Conservation (phyloP, 306 rosid species). For the Ochetophila trinervis region DNA sequence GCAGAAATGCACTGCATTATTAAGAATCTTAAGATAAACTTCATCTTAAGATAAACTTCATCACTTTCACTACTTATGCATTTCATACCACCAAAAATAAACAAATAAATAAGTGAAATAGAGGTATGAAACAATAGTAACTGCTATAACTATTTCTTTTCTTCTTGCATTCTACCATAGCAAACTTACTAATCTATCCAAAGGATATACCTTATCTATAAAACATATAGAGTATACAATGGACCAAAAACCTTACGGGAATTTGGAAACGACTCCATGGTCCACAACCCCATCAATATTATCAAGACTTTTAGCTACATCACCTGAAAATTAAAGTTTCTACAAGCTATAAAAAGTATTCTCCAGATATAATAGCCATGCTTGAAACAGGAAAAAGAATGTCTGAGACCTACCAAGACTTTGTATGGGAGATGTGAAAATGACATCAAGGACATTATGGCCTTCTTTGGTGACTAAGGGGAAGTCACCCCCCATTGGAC, state of each 20-base stretch:
- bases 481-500: slow-evolving; percentile 73
- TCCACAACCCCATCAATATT: slow-evolving; percentile 61
- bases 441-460: slow-evolving; percentile 77
- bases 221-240: slow-evolving; percentile 17
- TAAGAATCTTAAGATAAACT: no score
- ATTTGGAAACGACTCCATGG: slow-evolving; percentile 71
- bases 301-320: slow-evolving; percentile 60
- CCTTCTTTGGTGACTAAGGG: slow-evolving; percentile 81
- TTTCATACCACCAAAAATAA: no score
- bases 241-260: slow-evolving; percentile 59
- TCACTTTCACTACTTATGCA: no score
- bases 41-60: no score
- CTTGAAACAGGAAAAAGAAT: neutral
- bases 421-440: slow-evolving; percentile 80
- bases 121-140: no score
- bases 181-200: no score
- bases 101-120: no score
- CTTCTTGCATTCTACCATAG: no score
- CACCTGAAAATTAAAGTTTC: slow-evolving; percentile 45
- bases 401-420: slow-evolving; percentile 54
- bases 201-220: neutral
- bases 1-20: no score
- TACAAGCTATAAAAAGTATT: slow-evolving; percentile 13
- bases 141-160: no score
- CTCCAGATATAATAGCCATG: neutral